Evolutionary conservation across 371 early-diverging fungal species (phyloP).

Genomic region (Dichotomocladium elegans): DNA sequence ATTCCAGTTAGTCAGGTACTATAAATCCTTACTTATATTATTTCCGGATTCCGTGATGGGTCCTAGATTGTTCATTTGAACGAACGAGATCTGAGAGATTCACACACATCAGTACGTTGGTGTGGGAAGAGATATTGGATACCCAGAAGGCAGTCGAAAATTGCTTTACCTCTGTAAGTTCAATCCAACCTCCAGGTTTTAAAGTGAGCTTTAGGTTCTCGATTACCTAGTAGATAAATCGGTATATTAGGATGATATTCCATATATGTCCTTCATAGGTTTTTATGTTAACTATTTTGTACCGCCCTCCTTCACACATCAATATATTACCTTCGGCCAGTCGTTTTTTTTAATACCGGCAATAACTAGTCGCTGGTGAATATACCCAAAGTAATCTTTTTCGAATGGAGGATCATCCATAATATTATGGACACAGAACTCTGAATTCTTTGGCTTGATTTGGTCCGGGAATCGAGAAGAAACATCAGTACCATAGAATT

Average conservation of each 20-base stretch:
- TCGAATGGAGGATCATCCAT: conserved; percentile 50
- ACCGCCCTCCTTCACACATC: too few species aligned
- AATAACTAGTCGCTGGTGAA: conserved; percentile 44
- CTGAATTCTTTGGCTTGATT: conserved; percentile 20
- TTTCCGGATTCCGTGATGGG: neutral
- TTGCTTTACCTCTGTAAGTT: conserved; percentile 13
- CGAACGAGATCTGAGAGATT: neutral
- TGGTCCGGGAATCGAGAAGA: conserved; percentile 10
- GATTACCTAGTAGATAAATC: conserved; percentile 3
- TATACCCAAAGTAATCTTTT: conserved; percentile 56
- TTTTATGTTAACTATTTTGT: too few species aligned
- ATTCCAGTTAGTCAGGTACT: neutral
- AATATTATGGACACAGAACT: conserved; percentile 50
- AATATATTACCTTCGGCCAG: conserved; percentile 23
- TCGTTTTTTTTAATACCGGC: conserved; percentile 22
- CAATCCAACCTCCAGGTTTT: conserved; percentile 19
- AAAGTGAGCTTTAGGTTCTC: conserved; percentile 6
- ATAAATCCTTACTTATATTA: neutral
- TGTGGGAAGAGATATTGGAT: neutral
- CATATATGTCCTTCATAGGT: too few species aligned
- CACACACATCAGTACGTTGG: neutral
- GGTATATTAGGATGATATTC: neutral
- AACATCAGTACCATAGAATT: conserved; percentile 16
- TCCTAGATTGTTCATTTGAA: too few species aligned
- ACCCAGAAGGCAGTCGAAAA: neutral